Conservation (phyloP, 139 green algal species). For the Coelastrella sp. region DNA sequence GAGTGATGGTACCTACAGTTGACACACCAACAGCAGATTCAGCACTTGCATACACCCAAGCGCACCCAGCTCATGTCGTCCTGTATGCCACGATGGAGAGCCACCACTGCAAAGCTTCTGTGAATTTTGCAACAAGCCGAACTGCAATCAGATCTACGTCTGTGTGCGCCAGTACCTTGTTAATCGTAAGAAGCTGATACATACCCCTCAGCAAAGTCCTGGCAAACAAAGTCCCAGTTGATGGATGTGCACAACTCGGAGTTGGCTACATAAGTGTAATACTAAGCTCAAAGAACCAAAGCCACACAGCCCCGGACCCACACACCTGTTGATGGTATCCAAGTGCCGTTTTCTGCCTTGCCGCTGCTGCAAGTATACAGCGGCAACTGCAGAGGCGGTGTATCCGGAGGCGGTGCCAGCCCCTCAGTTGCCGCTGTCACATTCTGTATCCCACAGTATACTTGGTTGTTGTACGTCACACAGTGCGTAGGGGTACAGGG, state of each 20-base stretch:
- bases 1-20: constrained; percentile 45
- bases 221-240: too few relatives aligned
- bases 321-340: constrained; percentile 23
- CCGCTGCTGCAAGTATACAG: constrained; percentile 77
- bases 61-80: neutral
- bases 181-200: too few relatives aligned
- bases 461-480: constrained; percentile 56
- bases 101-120: neutral
- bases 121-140: too few relatives aligned
- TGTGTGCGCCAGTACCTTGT: too few relatives aligned
- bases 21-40: neutral
- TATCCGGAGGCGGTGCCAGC: constrained; percentile 21
- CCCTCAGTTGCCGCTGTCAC: neutral
- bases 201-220: too few relatives aligned
- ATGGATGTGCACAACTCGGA: neutral
- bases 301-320: neutral
- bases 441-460: constrained; percentile 49
- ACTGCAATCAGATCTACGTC: too few relatives aligned
- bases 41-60: too few relatives aligned
- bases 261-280: neutral
- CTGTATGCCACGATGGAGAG: neutral
- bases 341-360: constrained; percentile 16
- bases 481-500: constrained; percentile 81
- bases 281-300: neutral
- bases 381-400: constrained; percentile 66